Evolutionary conservation across 2,329 filamentous ascomycete species (phyloP), one percentile per base, ranked within the genome.

Genomic region (Cordyceps tenuipes): DNA sequence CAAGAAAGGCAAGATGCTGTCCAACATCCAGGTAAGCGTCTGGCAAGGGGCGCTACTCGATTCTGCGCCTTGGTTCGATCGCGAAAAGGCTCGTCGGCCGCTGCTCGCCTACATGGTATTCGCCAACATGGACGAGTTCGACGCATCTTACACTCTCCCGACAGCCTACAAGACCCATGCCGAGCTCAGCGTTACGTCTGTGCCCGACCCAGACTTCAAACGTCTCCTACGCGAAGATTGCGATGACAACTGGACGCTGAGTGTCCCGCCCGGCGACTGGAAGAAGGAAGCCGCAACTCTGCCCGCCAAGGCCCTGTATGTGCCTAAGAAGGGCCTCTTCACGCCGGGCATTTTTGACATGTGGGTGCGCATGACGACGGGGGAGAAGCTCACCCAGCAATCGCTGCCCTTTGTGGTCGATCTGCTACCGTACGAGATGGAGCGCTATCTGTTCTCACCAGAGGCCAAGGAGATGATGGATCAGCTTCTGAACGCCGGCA

Each of bases 381-480:
- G 79, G 1, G 79, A 80, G 60, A 78, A 73, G 39, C 88, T 87
- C 75, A 89, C 82, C 3, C 81, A 88, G 64, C 79, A 79, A 1
- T 76, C 77, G 3, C 73, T 90, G 17, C 86, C 82, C 0, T 89
- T 82, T 65, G 74, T 89, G 3, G 77, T 77, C 34, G 88, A 91
- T 70, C 8, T 52, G 26, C 19, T 59, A 3, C 56, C 56, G 3
- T 52, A 51, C 26, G 56, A 59, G 26, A 34, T 59, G 48, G 47
- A 59, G 5, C 56, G 48, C 36, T 59, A 59, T 17, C 82, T 83
- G 71, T 89, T 86, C 66, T 86, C 85, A 2, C 59, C 57, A 1
- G 54, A 61, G 5, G 21, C 60, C 6, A 57, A 58, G 43, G 19
- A 31, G 15, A 52, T 58, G 50, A 12, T 62, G n/a, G 43, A 46